Base-by-base conservation (phyloP, 352 stramenopile genomes). In the Salisapilia sapeloensis region DNA sequence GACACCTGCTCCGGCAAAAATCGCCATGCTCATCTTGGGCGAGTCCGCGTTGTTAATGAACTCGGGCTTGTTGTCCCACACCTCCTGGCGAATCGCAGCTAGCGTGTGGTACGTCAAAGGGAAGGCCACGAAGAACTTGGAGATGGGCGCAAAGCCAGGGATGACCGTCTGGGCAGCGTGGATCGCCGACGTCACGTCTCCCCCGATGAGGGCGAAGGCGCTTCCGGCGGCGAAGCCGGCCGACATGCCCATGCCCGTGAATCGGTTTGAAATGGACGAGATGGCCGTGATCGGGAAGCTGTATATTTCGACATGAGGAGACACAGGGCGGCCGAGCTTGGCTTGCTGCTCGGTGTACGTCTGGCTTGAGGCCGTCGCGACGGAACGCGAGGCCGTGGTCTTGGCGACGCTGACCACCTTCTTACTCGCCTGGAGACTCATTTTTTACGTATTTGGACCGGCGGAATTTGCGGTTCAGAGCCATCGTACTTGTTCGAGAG, bases 241-340 rank as follows among this genome's bases (percentile, higher is more conserved):
- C 5, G 75, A 69, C 28, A 98, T 65, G 19, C 55, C 56, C 12
- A 92, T 55, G 22, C 78, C 87, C 7, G 86, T 93, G 29, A 96
- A 63, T 30, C 93, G 87, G 50, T 96, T 96, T 16, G 80, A 86
- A 57, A 98, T 96, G 20, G 80, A 96, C 19, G 80, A 75, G n/a
- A 97, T 42, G 21, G 92, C 92, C 15, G 64, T 74, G 12, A 96
- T 53, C 4, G 92, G 91, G 47, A 97, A 96, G 32, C 77, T 64
- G 65, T 98, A 98, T 50, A 97, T 92, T 29, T 71, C 91, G 24
- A 98, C 87, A 54, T 97, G 85, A n/a, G 94, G 94, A 34, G 82
- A 96, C 9, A 98, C 56, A 9, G 92, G 92, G 19, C 86, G 80
- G 11, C 82, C 85, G 13, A 89, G 81, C 25, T 67, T 56, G 15